phyloP scores from a whole-genome alignment of 495 filamentous ascomycete species.

The Daldinia vernicosa region DNA sequence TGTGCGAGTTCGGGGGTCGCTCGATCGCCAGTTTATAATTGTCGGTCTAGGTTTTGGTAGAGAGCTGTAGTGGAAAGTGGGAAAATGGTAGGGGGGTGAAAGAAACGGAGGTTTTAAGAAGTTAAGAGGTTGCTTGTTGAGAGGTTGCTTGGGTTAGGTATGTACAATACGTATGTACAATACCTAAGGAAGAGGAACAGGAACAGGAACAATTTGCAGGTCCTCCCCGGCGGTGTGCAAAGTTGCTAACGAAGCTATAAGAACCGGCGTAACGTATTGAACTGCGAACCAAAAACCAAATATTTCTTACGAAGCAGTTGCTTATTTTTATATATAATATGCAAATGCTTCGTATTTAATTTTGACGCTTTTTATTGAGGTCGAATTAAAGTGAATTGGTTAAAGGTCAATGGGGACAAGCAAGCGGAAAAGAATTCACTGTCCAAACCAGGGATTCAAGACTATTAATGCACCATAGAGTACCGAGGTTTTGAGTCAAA shows the following conservation, averaged over 20 bases:
- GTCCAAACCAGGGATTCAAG: slow-evolving; percentile 15
- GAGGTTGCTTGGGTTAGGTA: slow-evolving; percentile 2
- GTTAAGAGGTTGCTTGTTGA: not conserved
- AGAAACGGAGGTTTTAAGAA: slow-evolving; percentile 17
- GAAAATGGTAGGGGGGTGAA: slow-evolving; percentile 7
- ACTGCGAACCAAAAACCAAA: slow-evolving; percentile 11
- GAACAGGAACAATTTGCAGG: slow-evolving; percentile 25
- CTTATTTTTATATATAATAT: slow-evolving; percentile 1
- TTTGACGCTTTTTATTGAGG: slow-evolving; percentile 1
- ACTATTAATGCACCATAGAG: not conserved
- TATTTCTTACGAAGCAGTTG: slow-evolving; percentile 18
- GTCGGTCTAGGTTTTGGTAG: slow-evolving; percentile 9
- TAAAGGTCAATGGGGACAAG: not conserved
- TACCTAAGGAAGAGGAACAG: slow-evolving; percentile 9
- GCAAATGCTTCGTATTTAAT: not conserved
- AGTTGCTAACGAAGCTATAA: slow-evolving; percentile 11
- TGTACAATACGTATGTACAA: too few species aligned
- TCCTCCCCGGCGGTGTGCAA: slow-evolving; percentile 29
- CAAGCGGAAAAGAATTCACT: slow-evolving; percentile 12
- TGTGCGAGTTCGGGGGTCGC: slow-evolving; percentile 8
- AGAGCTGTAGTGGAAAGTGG: not conserved
- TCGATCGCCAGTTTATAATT: slow-evolving; percentile 11
- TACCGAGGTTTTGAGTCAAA: not conserved
- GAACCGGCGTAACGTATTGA: slow-evolving; percentile 9
- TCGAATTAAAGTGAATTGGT: slow-evolving; percentile 5